Base-by-base conservation (phyloP, 1,284 basidiomycete species). In the Albatrellus sp. region DNA sequence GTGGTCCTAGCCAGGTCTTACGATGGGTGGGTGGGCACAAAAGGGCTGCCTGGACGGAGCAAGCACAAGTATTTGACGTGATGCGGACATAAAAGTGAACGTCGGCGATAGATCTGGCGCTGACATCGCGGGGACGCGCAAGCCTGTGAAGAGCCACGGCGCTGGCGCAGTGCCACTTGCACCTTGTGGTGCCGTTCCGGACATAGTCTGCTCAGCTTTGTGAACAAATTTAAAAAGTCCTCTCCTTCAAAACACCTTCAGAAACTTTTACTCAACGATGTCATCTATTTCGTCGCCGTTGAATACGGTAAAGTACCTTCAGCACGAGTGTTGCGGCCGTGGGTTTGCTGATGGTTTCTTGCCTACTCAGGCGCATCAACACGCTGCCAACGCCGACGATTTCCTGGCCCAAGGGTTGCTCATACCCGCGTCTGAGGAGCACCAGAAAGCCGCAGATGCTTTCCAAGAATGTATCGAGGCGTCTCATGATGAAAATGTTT, bases 361-460 rank as follows among this genome's bases (percentile, higher is more conserved):
- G 7, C 35, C 40, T 32, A 19, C 37, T 45, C 59, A 89, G 85
- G 85, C 85, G 16, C 82, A 89, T 59, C 78, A 83, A 55, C 82
- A 87, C 61, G 80, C 82, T 45, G 77, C 77, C 16, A 81, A 80
- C 55, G 85, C 84, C 24, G 82, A 88, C 48, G 82, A 87, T 46
- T 72, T 70, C 54, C 56, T 72, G 35, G 67, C 66, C 11, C 71
- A 74, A 47, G 81, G 82, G 10, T 63, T 83, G 3, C 68, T 84
- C 46, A 72, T 84, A 30, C 74, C 73, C 35, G 81, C 86, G 6
- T 68, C 75, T 30, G 77, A 84, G 47, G 68, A 73, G 46, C 72
- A 75, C 46, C 59, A 65, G 50, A 80, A 79, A 55, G 83, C 85
- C 29, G 83, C 84, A 14, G 76, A 78, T 46, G 77, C 80, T 2